Evolutionary conservation across 768 basidiomycete genomes (phyloP), one percentile per base, ranked within the genome.

Genomic region (Erythrobasidium yunnanense): DNA sequence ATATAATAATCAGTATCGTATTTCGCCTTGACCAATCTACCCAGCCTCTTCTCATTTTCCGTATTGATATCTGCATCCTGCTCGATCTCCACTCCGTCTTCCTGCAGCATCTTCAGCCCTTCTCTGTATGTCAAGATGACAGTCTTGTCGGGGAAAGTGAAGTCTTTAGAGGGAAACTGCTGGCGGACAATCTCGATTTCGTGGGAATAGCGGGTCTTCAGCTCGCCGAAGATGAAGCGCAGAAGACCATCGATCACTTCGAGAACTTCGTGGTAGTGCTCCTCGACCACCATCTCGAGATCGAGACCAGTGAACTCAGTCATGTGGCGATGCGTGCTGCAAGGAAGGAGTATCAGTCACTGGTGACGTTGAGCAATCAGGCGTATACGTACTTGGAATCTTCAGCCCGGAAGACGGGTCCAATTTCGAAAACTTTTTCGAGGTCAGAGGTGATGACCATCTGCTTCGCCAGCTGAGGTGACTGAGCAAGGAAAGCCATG

Each of bases 401-500:
- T 77, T 97, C 95, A 17, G 95, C 95, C 68, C 95, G 89, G 81
- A 97, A 97, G 62, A 97, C 93, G 63, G 79, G 79, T 0, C 85
- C 95, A 68, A 99, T 90, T 78, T 99, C 95, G 78, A 92, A 99
- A 6, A 99, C 95, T 32, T 90, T 83, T 77, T 97, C 95, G 74
- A 97, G 91, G 78, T 97, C 95, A 58, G 90, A 91, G 33, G 95
- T 90, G 72, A 99, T 97, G 67, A 87, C 88, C 95, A 99, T 99
- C 78, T 99, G 95, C 77, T 99, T 99, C 55, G 91, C 89, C 17
- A 97, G 81, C 75, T 99, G 95, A 42, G 95, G 95, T 38, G 88
- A 91, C 76, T 99, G 95, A 20, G 95, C 95, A 42, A 99, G 82
- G 80, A 81, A 99, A 1, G 95, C 95, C 70, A 77, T 82, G 30